A percentile compares a stretch with the other conserved stretches of the same genome.
phyloP scores from a whole-genome alignment of 257 asterid species.

The Verbena officinalis region DNA sequence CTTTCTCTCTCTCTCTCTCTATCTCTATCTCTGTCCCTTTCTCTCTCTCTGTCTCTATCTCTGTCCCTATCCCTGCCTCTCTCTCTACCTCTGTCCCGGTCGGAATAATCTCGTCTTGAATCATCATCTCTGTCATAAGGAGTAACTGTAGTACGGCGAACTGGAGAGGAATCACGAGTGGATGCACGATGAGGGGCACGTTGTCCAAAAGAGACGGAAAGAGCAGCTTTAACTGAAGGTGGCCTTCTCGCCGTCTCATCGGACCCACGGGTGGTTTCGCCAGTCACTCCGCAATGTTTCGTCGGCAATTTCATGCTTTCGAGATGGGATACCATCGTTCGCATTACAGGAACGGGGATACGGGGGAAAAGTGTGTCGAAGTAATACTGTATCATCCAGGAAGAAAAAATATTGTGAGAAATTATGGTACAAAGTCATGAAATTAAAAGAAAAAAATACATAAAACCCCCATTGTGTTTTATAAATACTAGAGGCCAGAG shows the following conservation, averaged over 20 bases:
- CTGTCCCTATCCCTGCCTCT: slow-evolving; percentile 42
- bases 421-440: slow-evolving; percentile 6
- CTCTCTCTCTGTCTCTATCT: slow-evolving; percentile 33
- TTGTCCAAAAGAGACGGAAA: slow-evolving; percentile 98
- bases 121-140: slow-evolving; percentile 59
- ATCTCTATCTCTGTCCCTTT: slow-evolving; percentile 36
- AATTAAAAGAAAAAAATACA: no score
- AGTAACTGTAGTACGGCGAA: slow-evolving; percentile 68
- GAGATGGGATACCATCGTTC: slow-evolving; percentile 65
- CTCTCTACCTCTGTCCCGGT: slow-evolving; percentile 55
- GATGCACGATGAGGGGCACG: slow-evolving; percentile 99
- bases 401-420: slow-evolving; percentile 24
- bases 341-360: slow-evolving; percentile 87
- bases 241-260: slow-evolving; percentile 97
- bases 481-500: no score
- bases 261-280: slow-evolving; percentile 88
- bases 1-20: slow-evolving; percentile 43
- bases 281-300: slow-evolving; percentile 83
- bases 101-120: slow-evolving; percentile 59
- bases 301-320: slow-evolving; percentile 88
- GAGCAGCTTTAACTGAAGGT: slow-evolving; percentile 97
- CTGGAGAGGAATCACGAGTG: slow-evolving; percentile 95
- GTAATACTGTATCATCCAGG: slow-evolving; percentile 82
- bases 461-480: no score
- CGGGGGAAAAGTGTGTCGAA: slow-evolving; percentile 96